Conservation (phyloP, 2,329 filamentous ascomycete genomes). For the Tolypocladium pustulatum region DNA sequence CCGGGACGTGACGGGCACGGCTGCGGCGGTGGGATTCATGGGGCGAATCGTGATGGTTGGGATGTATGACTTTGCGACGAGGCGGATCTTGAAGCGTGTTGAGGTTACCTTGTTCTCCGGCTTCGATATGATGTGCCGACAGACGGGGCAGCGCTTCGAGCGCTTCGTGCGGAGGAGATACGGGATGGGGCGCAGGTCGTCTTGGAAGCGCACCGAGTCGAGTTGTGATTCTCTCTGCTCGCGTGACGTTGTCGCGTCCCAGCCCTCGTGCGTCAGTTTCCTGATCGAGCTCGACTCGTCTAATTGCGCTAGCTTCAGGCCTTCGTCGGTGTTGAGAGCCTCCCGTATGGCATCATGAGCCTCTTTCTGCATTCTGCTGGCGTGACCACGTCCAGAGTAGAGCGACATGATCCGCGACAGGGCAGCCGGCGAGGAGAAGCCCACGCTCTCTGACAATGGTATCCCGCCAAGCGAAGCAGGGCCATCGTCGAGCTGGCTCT, state of each 20-base stretch:
- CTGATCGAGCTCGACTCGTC: slow-evolving; percentile 53
- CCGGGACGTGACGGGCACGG: slow-evolving; percentile 23
- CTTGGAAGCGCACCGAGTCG: slow-evolving; percentile 51
- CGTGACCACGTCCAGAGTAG: slow-evolving; percentile 59
- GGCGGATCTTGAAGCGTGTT: slow-evolving; percentile 83
- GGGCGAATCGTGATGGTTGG: slow-evolving; percentile 68
- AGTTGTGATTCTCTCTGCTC: slow-evolving; percentile 39
- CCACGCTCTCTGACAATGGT: slow-evolving; percentile 26
- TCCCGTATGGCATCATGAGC: slow-evolving; percentile 72
- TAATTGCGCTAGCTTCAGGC: slow-evolving; percentile 51
- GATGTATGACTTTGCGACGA: slow-evolving; percentile 82
- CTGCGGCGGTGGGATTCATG: slow-evolving; percentile 30
- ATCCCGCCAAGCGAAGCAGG: slow-evolving; percentile 40
- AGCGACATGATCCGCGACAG: slow-evolving; percentile 85
- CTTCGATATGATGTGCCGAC: slow-evolving; percentile 90
- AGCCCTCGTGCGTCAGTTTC: slow-evolving; percentile 47
- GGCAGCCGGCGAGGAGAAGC: slow-evolving; percentile 67
- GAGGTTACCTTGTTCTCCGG: slow-evolving; percentile 85
- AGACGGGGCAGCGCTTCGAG: slow-evolving; percentile 84
- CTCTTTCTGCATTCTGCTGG: slow-evolving; percentile 53
- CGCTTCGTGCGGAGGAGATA: slow-evolving; percentile 82
- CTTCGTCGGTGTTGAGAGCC: slow-evolving; percentile 59
- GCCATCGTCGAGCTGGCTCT: slow-evolving; percentile 59
- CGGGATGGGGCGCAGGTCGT: slow-evolving; percentile 71
- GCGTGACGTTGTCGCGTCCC: slow-evolving; percentile 47